These are phyloP conservation scores for Fulvia fulva DNA, from an alignment of 2,329 filamentous ascomycete genomes.

Conservation along the genomic window DNA sequence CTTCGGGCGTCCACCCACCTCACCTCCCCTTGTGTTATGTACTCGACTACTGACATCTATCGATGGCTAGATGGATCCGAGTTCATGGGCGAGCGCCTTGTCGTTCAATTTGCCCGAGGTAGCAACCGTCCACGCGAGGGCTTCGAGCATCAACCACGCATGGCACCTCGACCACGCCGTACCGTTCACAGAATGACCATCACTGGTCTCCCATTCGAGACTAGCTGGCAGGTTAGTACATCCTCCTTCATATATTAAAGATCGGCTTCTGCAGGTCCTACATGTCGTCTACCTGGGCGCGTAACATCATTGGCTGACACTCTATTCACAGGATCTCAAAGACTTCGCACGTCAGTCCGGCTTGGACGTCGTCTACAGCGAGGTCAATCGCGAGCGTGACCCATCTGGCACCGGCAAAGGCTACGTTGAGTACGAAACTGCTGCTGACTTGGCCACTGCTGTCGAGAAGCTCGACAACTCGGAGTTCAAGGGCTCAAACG, in stretches of 20 bases:
- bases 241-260: slow-evolving; percentile 15
- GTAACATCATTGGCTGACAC: background rate
- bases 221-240: slow-evolving; percentile 99
- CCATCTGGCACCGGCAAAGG: slow-evolving; percentile 58
- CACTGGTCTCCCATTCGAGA: slow-evolving; percentile 92
- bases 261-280: background rate
- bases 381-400: slow-evolving; percentile 87
- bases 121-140: slow-evolving; percentile 63
- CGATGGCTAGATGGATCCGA: slow-evolving; percentile 76
- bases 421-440: slow-evolving; percentile 97
- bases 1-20: slow-evolving; percentile 12
- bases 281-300: background rate
- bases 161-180: slow-evolving; percentile 77
- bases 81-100: slow-evolving; percentile 96
- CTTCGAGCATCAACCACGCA: slow-evolving; percentile 60
- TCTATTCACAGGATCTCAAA: slow-evolving; percentile 83
- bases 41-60: slow-evolving; percentile 31
- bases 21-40: slow-evolving; percentile 17
- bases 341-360: slow-evolving; percentile 97
- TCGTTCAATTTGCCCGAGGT: slow-evolving; percentile 96
- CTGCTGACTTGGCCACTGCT: slow-evolving; percentile 80
- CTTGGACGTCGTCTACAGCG: slow-evolving; percentile 96
- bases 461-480: slow-evolving; percentile 91
- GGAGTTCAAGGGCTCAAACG: slow-evolving; percentile 86
- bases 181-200: slow-evolving; percentile 97